A percentile compares a stretch with the other conserved stretches of the same genome.
phyloP scores from a whole-genome alignment of 2,329 filamentous ascomycete genomes.

The Aspergillus ochraceus region DNA sequence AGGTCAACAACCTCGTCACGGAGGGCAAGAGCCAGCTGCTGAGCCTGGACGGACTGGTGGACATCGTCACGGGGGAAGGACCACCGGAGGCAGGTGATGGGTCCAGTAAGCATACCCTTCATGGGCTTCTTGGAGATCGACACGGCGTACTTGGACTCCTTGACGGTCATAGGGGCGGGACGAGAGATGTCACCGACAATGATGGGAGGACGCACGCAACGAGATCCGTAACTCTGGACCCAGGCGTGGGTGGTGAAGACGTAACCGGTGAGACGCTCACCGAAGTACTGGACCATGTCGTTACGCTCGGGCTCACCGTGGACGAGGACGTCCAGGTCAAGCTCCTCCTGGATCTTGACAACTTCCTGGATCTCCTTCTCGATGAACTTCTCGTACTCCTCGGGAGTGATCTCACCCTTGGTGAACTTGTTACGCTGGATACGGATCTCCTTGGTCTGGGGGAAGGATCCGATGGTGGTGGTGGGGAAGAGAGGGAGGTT shows the following conservation, averaged over 20 bases:
- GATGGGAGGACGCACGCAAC: conserved; percentile 96
- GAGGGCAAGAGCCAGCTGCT: conserved; percentile 97
- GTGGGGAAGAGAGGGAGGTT: conserved; percentile 96
- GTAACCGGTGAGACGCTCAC: conserved; percentile 94
- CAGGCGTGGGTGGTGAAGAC: conserved; percentile 98
- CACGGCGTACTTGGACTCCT: conserved; percentile 99
- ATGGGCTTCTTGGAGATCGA: conserved; percentile 97
- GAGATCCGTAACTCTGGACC: conserved; percentile 98
- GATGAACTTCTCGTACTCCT: conserved; percentile 98
- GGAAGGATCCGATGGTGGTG: conserved; percentile 99
- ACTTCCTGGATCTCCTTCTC: conserved; percentile 97
- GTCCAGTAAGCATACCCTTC: conserved; percentile 99
- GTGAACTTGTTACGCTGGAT: conserved; percentile 96
- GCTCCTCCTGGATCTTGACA: conserved; percentile 96
- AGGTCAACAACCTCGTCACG: conserved; percentile 98
- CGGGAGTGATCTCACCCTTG: conserved; percentile 92
- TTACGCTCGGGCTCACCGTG: conserved; percentile 99
- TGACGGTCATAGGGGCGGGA: conserved; percentile 96
- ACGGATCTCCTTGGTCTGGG: conserved; percentile 98
- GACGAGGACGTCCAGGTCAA: conserved; percentile 93
- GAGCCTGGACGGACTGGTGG: conserved; percentile 97
- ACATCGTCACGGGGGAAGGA: conserved; percentile 99
- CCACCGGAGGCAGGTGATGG: conserved; percentile 98
- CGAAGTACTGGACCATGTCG: conserved; percentile 99
- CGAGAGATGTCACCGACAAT: conserved; percentile 98